A percentile compares a stretch with the other conserved stretches of the same genome.
phyloP scores from a whole-genome alignment of 352 stramenopile species.

The Phytopythium kandeliae region DNA sequence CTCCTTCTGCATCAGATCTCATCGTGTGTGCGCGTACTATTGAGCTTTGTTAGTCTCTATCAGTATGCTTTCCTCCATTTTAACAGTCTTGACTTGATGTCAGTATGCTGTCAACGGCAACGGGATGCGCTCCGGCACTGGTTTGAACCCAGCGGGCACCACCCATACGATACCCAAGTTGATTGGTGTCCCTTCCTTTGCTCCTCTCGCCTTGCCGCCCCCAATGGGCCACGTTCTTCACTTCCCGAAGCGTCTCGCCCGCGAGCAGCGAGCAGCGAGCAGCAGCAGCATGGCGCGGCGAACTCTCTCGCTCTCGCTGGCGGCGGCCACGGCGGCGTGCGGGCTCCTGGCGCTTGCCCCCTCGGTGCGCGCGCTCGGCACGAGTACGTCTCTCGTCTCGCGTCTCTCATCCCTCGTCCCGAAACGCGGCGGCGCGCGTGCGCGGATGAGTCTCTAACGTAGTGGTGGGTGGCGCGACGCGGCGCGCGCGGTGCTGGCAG shows the following conservation, averaged over 20 bases:
- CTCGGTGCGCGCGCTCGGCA: conserved; percentile 23
- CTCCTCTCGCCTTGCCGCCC: too few species aligned
- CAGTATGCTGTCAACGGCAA: background rate
- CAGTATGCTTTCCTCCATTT: too few species aligned
- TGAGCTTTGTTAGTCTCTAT: too few species aligned
- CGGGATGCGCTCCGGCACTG: background rate
- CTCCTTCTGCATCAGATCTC: too few species aligned
- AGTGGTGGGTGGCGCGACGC: too few species aligned
- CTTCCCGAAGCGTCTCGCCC: too few species aligned
- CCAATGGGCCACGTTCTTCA: too few species aligned
- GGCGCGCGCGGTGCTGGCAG: too few species aligned
- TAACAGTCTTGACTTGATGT: background rate
- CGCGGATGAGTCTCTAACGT: background rate
- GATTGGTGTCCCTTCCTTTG: background rate
- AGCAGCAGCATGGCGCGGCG: conserved; percentile 9
- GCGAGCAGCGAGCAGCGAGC: too few species aligned
- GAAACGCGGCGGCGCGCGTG: background rate
- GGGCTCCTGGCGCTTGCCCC: conserved; percentile 9
- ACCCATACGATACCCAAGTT: background rate
- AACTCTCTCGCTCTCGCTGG: conserved; percentile 9
- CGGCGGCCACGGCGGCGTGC: conserved; percentile 4
- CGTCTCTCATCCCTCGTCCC: too few species aligned
- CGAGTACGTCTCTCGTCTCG: conserved; percentile 29
- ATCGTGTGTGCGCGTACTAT: too few species aligned
- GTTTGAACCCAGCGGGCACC: background rate